These are phyloP conservation scores for Backusella luteola DNA, from an alignment of 192 early-diverging fungal genomes.

Conservation along the genomic window DNA sequence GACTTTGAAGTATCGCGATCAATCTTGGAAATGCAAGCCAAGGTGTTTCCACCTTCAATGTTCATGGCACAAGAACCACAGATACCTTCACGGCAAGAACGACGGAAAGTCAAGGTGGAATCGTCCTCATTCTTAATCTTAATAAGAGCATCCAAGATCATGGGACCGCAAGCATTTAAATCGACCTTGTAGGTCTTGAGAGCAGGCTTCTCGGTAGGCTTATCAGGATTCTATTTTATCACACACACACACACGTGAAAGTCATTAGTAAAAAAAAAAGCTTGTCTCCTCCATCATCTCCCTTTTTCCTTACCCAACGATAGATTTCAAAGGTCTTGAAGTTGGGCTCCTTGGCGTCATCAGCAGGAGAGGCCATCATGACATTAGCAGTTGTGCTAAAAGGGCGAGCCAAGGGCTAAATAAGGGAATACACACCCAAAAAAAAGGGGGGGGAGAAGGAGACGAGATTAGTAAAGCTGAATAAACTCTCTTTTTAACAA, in stretches of 20 bases:
- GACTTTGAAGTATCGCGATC: constrained; percentile 64
- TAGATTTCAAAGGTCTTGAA: constrained; percentile 94
- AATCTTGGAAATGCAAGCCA: constrained; percentile 91
- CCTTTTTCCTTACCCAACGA: constrained; percentile 72
- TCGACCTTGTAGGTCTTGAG: constrained; percentile 89
- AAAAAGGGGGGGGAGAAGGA: too few relatives aligned
- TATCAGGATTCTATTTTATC: constrained; percentile 75
- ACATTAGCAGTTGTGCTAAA: constrained; percentile 45
- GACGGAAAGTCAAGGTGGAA: constrained; percentile 91
- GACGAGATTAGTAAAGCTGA: too few relatives aligned
- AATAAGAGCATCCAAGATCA: constrained; percentile 94
- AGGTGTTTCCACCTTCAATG: constrained; percentile 93
- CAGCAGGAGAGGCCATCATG: constrained; percentile 33
- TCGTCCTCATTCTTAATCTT: constrained; percentile 98
- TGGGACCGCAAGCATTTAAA: constrained; percentile 91
- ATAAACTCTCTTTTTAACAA: background rate
- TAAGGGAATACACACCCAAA: too few relatives aligned
- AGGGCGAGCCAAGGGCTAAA: constrained; percentile 38
- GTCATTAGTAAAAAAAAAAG: background rate
- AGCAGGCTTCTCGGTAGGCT: constrained; percentile 82
- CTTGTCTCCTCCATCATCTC: background rate
- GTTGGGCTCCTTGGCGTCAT: constrained; percentile 55
- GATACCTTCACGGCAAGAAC: constrained; percentile 96
- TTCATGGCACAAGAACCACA: constrained; percentile 99
- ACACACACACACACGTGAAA: background rate